These are phyloP conservation scores for Candida sphagnicola DNA, from an alignment of 805 yeast species.

Conservation along the genomic window DNA sequence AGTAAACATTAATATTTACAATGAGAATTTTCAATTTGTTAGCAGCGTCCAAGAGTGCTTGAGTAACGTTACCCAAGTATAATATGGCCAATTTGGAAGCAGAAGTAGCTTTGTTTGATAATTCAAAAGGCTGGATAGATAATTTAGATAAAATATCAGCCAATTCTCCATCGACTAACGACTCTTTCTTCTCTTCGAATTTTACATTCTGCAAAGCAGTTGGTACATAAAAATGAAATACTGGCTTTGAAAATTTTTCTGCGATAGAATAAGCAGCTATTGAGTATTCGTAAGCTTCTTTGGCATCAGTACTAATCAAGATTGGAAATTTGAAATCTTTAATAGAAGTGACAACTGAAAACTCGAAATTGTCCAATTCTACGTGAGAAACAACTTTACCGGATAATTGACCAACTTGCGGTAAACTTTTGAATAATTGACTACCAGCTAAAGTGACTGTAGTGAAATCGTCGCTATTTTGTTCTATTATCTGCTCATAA, in stretches of 20 bases:
- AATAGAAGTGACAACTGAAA: slow-evolving; percentile 62
- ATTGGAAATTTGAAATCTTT: slow-evolving; percentile 65
- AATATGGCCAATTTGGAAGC: slow-evolving; percentile 51
- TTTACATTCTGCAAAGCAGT: slow-evolving; percentile 12
- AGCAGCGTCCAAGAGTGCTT: slow-evolving; percentile 39
- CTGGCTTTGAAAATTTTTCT: slow-evolving; percentile 45
- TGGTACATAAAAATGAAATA: slow-evolving; percentile 64
- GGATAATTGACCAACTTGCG: slow-evolving; percentile 45
- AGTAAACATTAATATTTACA: slow-evolving; percentile 58
- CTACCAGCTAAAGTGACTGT: slow-evolving; percentile 52
- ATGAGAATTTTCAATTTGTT: slow-evolving; percentile 40
- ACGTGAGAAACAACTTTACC: slow-evolving; percentile 56
- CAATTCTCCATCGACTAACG: slow-evolving; percentile 13
- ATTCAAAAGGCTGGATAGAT: slow-evolving; percentile 26
- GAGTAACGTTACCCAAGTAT: slow-evolving; percentile 56
- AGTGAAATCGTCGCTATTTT: slow-evolving; percentile 19
- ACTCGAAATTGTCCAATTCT: slow-evolving; percentile 58
- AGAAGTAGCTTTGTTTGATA: slow-evolving; percentile 23
- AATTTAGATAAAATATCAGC: slow-evolving; percentile 20
- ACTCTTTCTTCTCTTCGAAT: slow-evolving; percentile 11
- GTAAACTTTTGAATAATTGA: slow-evolving; percentile 55
- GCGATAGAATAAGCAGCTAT: slow-evolving; percentile 59
- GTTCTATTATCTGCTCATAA: slow-evolving; percentile 20
- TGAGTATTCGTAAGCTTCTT: slow-evolving; percentile 44
- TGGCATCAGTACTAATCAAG: slow-evolving; percentile 59